These are phyloP conservation scores for Candida caryicola DNA, from an alignment of 805 yeast species.

Conservation along the genomic window DNA sequence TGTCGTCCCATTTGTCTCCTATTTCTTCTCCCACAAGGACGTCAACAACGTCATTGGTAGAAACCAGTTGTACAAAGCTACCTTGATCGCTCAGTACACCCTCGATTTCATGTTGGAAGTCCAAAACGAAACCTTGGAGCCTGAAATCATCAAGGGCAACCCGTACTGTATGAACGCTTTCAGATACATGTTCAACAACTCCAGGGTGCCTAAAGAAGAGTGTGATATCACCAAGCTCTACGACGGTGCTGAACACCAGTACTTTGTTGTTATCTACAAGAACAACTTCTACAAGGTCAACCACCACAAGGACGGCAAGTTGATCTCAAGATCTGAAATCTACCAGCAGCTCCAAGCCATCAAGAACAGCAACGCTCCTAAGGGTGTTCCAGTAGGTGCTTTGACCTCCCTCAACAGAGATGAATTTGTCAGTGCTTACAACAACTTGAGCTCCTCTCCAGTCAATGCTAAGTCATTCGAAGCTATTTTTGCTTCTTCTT, in stretches of 20 bases:
- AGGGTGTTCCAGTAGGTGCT: constrained; percentile 65
- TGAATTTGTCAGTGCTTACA: constrained; percentile 63
- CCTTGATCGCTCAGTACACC: constrained; percentile 67
- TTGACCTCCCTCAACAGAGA: constrained; percentile 86
- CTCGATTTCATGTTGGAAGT: constrained; percentile 64
- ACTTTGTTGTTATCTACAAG: constrained; percentile 68
- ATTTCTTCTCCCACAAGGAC: constrained; percentile 83
- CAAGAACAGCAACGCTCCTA: constrained; percentile 34
- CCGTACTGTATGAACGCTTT: constrained; percentile 97
- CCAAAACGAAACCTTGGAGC: constrained; percentile 70
- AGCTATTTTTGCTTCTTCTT: constrained; percentile 73
- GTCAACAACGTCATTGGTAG: constrained; percentile 54
- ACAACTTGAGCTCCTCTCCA: constrained; percentile 57
- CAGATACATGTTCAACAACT: constrained; percentile 85
- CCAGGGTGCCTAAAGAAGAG: constrained; percentile 70
- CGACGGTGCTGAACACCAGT: constrained; percentile 52
- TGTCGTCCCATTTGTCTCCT: constrained; percentile 90
- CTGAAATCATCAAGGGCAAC: constrained; percentile 71
- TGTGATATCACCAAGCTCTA: constrained; percentile 62
- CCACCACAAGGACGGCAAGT: constrained; percentile 50
- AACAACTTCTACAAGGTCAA: constrained; percentile 77
- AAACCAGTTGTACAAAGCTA: constrained; percentile 69
- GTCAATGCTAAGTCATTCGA: constrained; percentile 59
- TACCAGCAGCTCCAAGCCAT: constrained; percentile 60
- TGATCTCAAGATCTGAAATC: constrained; percentile 46